A percentile compares a stretch with the other conserved stretches of the same genome.
Evolutionary conservation across 345 rosid species (phyloP).

Genomic region (Ricinus communis): DNA sequence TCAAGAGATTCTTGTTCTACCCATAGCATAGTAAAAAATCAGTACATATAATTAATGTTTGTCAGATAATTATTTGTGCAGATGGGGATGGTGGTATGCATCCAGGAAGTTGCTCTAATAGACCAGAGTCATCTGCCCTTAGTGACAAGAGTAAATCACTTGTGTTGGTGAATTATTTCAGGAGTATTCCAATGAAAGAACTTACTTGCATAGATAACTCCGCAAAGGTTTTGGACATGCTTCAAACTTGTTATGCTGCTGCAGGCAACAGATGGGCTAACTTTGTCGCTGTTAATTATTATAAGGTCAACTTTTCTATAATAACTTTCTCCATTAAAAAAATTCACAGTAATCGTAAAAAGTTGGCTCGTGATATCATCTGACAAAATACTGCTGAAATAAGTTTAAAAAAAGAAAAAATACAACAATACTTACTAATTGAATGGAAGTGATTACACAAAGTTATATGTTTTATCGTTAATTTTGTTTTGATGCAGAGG

Average conservation of each 20-base stretch:
- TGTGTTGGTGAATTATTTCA: constrained; percentile 37
- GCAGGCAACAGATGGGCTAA: constrained; percentile 62
- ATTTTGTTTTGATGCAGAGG: constrained; percentile 36
- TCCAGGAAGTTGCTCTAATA: constrained; percentile 51
- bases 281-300: constrained; percentile 60
- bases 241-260: constrained; percentile 43
- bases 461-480: neutral
- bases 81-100: constrained; percentile 65
- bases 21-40: too few relatives aligned
- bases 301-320: constrained; percentile 36
- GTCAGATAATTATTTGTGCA: constrained; percentile 16
- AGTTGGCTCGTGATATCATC: neutral
- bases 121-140: constrained; percentile 51
- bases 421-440: neutral
- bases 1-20: too few relatives aligned
- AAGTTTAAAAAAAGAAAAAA: too few relatives aligned
- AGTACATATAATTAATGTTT: too few relatives aligned
- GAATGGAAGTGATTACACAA: neutral
- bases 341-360: neutral
- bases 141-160: constrained; percentile 52
- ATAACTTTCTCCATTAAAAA: neutral
- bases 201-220: constrained; percentile 49
- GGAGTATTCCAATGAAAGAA: constrained; percentile 29
- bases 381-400: too few relatives aligned
- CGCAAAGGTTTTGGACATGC: constrained; percentile 45